These are phyloP conservation scores for Pontederia paniculata DNA, from an alignment of 176 grass and related monocot genomes.

Conservation along the genomic window DNA sequence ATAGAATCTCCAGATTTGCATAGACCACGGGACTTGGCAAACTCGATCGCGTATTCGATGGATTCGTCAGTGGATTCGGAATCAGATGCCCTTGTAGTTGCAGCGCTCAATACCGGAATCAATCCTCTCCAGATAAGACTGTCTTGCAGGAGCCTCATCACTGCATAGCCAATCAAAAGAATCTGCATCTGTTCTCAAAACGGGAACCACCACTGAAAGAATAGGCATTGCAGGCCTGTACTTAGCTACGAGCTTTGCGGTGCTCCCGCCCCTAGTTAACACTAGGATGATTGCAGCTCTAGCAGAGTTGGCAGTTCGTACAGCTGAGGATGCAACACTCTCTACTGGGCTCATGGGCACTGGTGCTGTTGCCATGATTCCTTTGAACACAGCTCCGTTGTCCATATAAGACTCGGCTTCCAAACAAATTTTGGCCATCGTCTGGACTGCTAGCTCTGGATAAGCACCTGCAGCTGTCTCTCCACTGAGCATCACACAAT, in stretches of 20 bases:
- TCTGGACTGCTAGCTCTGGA: constrained; percentile 62
- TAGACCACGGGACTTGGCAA: constrained; percentile 48
- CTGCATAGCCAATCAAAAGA: constrained; percentile 74
- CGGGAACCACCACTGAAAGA: constrained; percentile 44
- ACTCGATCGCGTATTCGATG: constrained; percentile 33
- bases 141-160: constrained; percentile 71
- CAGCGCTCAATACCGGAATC: constrained; percentile 49
- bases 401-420: constrained; percentile 54
- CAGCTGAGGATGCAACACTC: constrained; percentile 75
- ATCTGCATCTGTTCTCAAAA: constrained; percentile 39
- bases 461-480: constrained; percentile 80
- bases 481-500: constrained; percentile 81
- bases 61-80: constrained; percentile 60
- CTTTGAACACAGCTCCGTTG: constrained; percentile 44
- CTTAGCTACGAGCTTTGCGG: constrained; percentile 67
- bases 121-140: constrained; percentile 52
- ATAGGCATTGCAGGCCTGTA: constrained; percentile 64
- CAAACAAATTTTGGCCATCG: constrained; percentile 65
- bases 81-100: constrained; percentile 53
- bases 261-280: constrained; percentile 68
- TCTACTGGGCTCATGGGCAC: constrained; percentile 64
- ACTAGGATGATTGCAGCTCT: constrained; percentile 72
- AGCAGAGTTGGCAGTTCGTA: constrained; percentile 40
- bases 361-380: constrained; percentile 30
- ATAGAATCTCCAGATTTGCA: constrained; percentile 60